These are phyloP conservation scores for Fusarium floridanum DNA, from an alignment of 2,329 filamentous ascomycete species.

Conservation along the genomic window DNA sequence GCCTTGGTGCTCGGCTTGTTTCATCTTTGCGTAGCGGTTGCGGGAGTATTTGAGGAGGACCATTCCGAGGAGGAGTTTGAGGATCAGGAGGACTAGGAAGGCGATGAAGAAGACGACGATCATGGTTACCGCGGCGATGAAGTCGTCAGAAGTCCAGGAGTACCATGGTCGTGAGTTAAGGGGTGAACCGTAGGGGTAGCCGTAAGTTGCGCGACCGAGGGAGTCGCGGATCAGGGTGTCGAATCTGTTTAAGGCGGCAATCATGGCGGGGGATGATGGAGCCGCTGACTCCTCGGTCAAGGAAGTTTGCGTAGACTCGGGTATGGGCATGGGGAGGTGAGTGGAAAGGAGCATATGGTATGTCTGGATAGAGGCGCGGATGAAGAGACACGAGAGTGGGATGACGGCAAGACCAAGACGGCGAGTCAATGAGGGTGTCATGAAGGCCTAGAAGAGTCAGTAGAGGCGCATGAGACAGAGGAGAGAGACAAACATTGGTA, in stretches of 20 bases:
- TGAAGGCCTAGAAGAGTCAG: constrained; percentile 75
- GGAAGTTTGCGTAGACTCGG: constrained; percentile 74
- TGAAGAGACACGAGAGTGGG: constrained; percentile 93
- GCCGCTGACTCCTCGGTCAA: constrained; percentile 73
- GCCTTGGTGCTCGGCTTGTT: constrained; percentile 70
- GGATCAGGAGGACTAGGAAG: constrained; percentile 86
- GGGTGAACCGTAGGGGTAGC: constrained; percentile 60
- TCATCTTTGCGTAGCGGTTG: constrained; percentile 85
- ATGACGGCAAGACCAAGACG: constrained; percentile 92
- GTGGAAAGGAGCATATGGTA: constrained; percentile 98
- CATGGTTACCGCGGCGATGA: constrained; percentile 84
- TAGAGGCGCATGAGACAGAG: constrained; percentile 11
- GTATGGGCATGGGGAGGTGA: constrained; percentile 80
- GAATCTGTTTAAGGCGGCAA: constrained; percentile 82
- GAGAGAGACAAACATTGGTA: constrained; percentile 74
- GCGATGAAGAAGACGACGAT: constrained; percentile 85
- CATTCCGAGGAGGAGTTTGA: constrained; percentile 92
- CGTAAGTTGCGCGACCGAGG: constrained; percentile 80
- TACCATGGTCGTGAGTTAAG: constrained; percentile 60
- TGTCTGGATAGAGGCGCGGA: constrained; percentile 92
- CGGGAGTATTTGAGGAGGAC: constrained; percentile 82
- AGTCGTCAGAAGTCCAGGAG: constrained; percentile 76
- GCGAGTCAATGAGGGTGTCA: constrained; percentile 88
- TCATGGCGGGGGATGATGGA: constrained; percentile 78
- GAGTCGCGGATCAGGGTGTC: constrained; percentile 82